Evolutionary conservation across 768 basidiomycete genomes (phyloP), one percentile per base, ranked within the genome.

Genomic region (Leccinum incarnatum): DNA sequence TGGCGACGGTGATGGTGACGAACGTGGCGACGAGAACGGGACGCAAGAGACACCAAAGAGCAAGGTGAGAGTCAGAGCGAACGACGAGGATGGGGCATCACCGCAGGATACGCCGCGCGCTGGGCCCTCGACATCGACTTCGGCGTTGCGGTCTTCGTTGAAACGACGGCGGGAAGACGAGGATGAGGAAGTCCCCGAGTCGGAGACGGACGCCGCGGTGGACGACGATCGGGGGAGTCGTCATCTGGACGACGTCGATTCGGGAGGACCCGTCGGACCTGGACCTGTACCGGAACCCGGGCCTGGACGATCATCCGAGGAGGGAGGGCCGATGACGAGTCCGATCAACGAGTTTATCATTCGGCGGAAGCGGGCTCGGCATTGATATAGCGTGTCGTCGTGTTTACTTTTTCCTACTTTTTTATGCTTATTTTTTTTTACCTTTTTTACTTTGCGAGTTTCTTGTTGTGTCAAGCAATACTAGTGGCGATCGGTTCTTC

Each of bases 341-440:
- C 78, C 78, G 23, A 70, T 72, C 30, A 74, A 69, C 25, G 84
- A 85, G 36, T 76, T 88, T 21, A 75, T 83, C 55, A 78, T 86
- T 61, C 82, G 84, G 57, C 78, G 85, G 61, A 89, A 89, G 69
- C 83, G 88, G 25, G 79, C 84, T 32, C 81, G 88, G 46, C 86
- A 84, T 69, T 88, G 72, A 76, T 56, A 3, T 17, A 27, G 1
- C 7, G 40, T 48, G 56, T 34, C 30, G 1, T 3, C 2, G 14
- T 37, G 36, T 37, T 7, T 8, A n/a, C 4, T 25, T 17, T 53
- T 3, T 57, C 56, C 10, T 65, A 5, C 0, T 40, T 72, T 64
- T 69, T 71, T 72, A 69, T 69, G 63, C 57, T 72, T 72, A 67
- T 74, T 73, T 67, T 15, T 10, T 11, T 48, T 27, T 9, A 8